Evolutionary conservation across 148 eudicot species (phyloP).

Genomic region (Vaccinium darrowii): DNA sequence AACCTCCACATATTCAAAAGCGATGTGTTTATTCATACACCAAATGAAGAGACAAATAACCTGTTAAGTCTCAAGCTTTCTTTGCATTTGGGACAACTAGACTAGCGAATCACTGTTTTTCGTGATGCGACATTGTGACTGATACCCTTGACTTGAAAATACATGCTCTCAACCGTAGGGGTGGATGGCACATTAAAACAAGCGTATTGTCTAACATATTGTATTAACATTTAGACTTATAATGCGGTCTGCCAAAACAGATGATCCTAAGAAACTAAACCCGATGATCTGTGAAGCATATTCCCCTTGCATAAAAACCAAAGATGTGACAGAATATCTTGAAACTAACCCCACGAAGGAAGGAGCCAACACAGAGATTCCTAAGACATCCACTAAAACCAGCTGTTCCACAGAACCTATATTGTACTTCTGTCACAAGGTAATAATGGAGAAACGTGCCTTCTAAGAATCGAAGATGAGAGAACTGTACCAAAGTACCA

Average conservation of each 20-base stretch:
- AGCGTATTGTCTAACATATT: background rate
- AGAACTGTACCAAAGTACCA: background rate
- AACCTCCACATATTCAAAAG: slow-evolving; percentile 1
- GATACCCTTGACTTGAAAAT: background rate
- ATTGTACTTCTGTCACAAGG: background rate
- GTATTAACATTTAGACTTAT: background rate
- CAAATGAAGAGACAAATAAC: background rate
- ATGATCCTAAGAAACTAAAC: background rate
- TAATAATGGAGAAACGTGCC: background rate
- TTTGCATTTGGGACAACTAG: background rate
- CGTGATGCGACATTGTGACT: background rate
- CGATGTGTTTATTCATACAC: background rate
- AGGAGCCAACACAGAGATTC: background rate
- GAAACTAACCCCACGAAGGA: background rate
- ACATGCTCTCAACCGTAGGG: background rate
- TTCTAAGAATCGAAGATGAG: background rate
- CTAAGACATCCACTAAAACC: background rate
- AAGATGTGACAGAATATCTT: background rate
- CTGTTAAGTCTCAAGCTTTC: background rate
- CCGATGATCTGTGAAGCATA: background rate
- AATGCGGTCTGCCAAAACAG: background rate
- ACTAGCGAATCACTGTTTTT: background rate
- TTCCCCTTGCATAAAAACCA: background rate
- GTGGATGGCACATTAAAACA: background rate
- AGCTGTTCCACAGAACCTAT: background rate